A percentile compares a stretch with the other conserved stretches of the same genome.
These are phyloP conservation scores for Amylocystis lapponica DNA, from an alignment of 768 basidiomycete genomes.

Conservation along the genomic window DNA sequence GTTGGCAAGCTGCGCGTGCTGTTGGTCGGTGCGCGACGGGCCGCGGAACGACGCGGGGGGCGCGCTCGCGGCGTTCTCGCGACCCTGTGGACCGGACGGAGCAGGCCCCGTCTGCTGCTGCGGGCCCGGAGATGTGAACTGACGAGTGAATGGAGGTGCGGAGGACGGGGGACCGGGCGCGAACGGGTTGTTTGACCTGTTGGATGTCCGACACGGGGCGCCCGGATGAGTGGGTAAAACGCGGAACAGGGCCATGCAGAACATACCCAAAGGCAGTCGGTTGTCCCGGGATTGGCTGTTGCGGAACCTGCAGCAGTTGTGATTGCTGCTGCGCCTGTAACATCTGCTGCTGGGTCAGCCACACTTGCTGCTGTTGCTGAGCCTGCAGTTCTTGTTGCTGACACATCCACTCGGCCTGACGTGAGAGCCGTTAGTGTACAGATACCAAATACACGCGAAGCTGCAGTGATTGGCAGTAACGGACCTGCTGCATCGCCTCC, in stretches of 20 bases:
- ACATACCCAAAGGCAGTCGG: slow-evolving; percentile 62
- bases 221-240: too few relatives aligned
- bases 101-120: slow-evolving; percentile 4
- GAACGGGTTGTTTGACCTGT: slow-evolving; percentile 22
- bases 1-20: slow-evolving; percentile 61
- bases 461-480: slow-evolving; percentile 41
- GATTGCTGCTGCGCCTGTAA: slow-evolving; percentile 39
- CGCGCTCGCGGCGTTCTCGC: slow-evolving; percentile 4
- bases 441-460: too few relatives aligned
- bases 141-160: slow-evolving; percentile 34
- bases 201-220: too few relatives aligned
- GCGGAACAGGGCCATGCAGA: too few relatives aligned
- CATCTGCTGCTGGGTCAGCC: slow-evolving; percentile 48
- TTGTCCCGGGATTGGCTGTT: slow-evolving; percentile 41
- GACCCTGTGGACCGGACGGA: slow-evolving; percentile 13
- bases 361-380: slow-evolving; percentile 42
- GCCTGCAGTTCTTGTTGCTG: slow-evolving; percentile 46
- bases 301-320: too few relatives aligned
- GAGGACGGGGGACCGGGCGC: slow-evolving; percentile 28
- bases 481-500: slow-evolving; percentile 51
- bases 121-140: slow-evolving; percentile 26
- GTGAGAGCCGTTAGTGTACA: slow-evolving; percentile 50
- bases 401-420: slow-evolving; percentile 37
- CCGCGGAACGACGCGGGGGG: slow-evolving; percentile 20
- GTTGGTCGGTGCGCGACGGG: slow-evolving; percentile 45